Evolutionary conservation across 139 green algal genomes (phyloP).

Genomic region (Coelastrella sp.): DNA sequence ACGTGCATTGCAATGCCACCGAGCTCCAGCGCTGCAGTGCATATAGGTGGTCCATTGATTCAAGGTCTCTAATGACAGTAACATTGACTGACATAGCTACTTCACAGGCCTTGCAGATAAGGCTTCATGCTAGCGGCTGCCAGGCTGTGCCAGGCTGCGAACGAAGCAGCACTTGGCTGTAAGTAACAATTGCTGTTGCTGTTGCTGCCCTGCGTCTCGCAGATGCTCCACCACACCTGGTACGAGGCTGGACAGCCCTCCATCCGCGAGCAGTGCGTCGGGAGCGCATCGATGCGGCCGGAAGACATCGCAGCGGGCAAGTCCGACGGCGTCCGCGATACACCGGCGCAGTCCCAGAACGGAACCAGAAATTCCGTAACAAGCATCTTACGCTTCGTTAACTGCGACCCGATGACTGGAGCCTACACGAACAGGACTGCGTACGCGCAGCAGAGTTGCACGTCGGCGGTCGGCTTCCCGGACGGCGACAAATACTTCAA

Average conservation of each 20-base stretch:
- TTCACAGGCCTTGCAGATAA: no score
- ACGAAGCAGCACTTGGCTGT: no score
- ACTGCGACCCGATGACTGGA: conserved; percentile 10
- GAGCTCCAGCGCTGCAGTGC: no score
- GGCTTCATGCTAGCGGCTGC: no score
- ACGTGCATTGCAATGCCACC: no score
- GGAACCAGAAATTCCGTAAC: conserved; percentile 13
- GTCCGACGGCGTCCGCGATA: conserved; percentile 33
- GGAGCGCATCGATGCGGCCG: not conserved
- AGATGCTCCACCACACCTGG: conserved; percentile 32
- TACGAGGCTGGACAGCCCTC: not conserved
- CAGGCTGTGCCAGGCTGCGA: no score
- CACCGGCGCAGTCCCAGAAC: conserved; percentile 33
- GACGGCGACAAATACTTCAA: conserved; percentile 24
- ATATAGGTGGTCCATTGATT: no score
- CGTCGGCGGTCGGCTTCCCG: conserved; percentile 6
- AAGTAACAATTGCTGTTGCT: not conserved
- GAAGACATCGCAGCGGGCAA: not conserved
- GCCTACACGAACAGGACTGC: conserved; percentile 32
- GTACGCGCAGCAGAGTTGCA: conserved; percentile 38
- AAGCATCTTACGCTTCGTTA: conserved; percentile 27
- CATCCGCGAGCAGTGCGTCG: not conserved
- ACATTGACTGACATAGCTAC: no score
- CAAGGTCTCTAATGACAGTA: no score
- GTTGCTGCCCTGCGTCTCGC: not conserved